Evolutionary conservation across 1,284 basidiomycete genomes (phyloP).

Genomic region (Microbotryomycetes sp.): DNA sequence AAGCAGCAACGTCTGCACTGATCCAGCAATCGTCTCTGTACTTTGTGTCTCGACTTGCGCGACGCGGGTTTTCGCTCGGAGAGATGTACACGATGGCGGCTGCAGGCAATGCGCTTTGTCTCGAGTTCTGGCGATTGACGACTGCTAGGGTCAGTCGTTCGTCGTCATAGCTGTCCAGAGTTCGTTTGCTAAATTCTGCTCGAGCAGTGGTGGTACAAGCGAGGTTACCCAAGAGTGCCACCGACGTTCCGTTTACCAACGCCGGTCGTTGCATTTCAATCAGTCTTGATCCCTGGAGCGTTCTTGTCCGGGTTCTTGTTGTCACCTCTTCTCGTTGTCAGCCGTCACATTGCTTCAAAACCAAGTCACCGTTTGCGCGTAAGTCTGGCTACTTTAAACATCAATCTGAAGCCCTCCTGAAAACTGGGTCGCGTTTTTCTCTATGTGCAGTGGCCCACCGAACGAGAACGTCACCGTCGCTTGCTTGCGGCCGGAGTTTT

Average conservation of each 20-base stretch:
- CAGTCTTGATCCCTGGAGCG: slow-evolving; percentile 86
- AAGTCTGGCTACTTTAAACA: neutral
- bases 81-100: slow-evolving; percentile 83
- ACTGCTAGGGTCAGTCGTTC: slow-evolving; percentile 19
- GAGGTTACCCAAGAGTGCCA: slow-evolving; percentile 24
- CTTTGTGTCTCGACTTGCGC: slow-evolving; percentile 76
- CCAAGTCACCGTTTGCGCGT: slow-evolving; percentile 69
- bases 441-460: slow-evolving; percentile 63
- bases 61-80: slow-evolving; percentile 88
- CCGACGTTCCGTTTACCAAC: slow-evolving; percentile 82
- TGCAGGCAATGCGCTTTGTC: slow-evolving; percentile 75
- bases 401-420: neutral
- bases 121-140: slow-evolving; percentile 51
- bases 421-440: neutral
- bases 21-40: slow-evolving; percentile 92
- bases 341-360: slow-evolving; percentile 82
- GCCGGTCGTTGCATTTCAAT: slow-evolving; percentile 83
- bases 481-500: slow-evolving; percentile 83
- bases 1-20: slow-evolving; percentile 63
- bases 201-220: slow-evolving; percentile 72
- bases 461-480: slow-evolving; percentile 75
- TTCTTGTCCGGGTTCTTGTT: slow-evolving; percentile 86
- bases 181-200: slow-evolving; percentile 46
- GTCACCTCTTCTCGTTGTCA: slow-evolving; percentile 88
- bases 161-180: neutral